Conservation (phyloP, 2,329 filamentous ascomycete genomes). For the Xylaria sp. region DNA sequence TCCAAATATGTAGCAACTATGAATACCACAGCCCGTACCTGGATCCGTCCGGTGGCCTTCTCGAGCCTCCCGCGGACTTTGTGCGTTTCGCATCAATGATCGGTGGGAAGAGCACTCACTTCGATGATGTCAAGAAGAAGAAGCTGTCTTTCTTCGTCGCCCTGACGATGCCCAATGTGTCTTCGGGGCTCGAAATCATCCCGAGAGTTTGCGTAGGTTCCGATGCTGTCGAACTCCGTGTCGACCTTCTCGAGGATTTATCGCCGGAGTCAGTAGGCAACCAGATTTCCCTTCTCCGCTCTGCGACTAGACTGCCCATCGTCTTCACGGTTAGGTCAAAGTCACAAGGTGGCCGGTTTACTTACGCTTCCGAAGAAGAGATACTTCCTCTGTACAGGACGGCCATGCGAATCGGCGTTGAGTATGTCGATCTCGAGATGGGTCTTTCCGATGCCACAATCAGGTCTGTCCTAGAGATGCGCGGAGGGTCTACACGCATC, state of each 20-base stretch:
- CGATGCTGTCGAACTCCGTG: slow-evolving; percentile 93
- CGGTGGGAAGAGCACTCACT: slow-evolving; percentile 68
- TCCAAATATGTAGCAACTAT: slow-evolving; percentile 91
- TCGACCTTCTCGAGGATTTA: slow-evolving; percentile 85
- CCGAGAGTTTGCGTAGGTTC: slow-evolving; percentile 81
- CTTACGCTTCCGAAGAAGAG: slow-evolving; percentile 76
- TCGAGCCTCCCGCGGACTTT: slow-evolving; percentile 73
- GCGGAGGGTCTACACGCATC: slow-evolving; percentile 79
- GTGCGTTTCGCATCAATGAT: slow-evolving; percentile 76
- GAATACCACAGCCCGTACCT: slow-evolving; percentile 85
- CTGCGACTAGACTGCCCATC: slow-evolving; percentile 77
- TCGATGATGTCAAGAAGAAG: slow-evolving; percentile 67
- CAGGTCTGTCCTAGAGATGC: slow-evolving; percentile 69
- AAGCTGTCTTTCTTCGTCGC: slow-evolving; percentile 92
- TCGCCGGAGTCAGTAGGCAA: slow-evolving; percentile 80
- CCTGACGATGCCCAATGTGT: slow-evolving; percentile 81
- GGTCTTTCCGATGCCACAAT: slow-evolving; percentile 82
- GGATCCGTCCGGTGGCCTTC: slow-evolving; percentile 54
- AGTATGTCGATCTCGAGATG: slow-evolving; percentile 94
- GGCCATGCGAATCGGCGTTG: slow-evolving; percentile 84
- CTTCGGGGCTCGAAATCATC: slow-evolving; percentile 70
- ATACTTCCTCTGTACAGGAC: slow-evolving; percentile 79
- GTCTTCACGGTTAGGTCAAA: slow-evolving; percentile 92
- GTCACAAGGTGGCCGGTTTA: slow-evolving; percentile 88
- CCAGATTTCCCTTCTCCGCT: slow-evolving; percentile 83